Conservation (phyloP, 2,329 filamentous ascomycete species). For the Alternaria novae-zelandiae region DNA sequence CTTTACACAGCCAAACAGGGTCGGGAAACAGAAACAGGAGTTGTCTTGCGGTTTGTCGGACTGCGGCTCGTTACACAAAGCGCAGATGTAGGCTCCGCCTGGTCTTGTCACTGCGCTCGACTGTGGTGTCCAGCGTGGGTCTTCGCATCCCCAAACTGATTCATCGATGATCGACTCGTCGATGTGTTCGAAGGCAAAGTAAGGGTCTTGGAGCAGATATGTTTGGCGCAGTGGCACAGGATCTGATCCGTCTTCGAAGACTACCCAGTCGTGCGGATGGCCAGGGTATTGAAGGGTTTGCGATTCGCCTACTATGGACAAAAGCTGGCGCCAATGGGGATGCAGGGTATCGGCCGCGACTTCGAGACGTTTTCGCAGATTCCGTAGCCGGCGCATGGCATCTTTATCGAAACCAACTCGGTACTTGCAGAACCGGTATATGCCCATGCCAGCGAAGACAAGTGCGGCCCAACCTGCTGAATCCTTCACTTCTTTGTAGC, state of each 20-base stretch:
- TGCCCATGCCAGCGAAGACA: slow-evolving; percentile 63
- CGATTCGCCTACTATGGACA: slow-evolving; percentile 55
- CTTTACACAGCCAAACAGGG: slow-evolving; percentile 57
- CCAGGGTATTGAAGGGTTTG: slow-evolving; percentile 53
- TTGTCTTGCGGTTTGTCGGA: slow-evolving; percentile 59
- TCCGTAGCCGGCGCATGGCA: slow-evolving; percentile 56
- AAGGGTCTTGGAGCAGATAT: slow-evolving; percentile 56
- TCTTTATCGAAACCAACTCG: slow-evolving; percentile 60
- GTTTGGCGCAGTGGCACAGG: slow-evolving; percentile 55
- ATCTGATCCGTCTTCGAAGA: slow-evolving; percentile 52
- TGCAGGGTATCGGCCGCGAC: slow-evolving; percentile 61
- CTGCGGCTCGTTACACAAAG: slow-evolving; percentile 56
- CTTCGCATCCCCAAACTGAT: slow-evolving; percentile 56
- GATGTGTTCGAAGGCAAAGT: slow-evolving; percentile 58
- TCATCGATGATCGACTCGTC: slow-evolving; percentile 59
- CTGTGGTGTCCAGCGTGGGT: slow-evolving; percentile 55
- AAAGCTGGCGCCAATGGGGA: slow-evolving; percentile 59
- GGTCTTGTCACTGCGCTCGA: slow-evolving; percentile 32
- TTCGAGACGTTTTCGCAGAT: slow-evolving; percentile 57
- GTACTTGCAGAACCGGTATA: slow-evolving; percentile 69
- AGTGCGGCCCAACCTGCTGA: slow-evolving; percentile 63
- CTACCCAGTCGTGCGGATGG: slow-evolving; percentile 61
- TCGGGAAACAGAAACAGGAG: slow-evolving; percentile 61
- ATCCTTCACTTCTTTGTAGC: slow-evolving; percentile 65
- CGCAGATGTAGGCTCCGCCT: slow-evolving; percentile 50